A percentile compares a stretch with the other conserved stretches of the same genome.
Conservation (phyloP, 129 eudicot genomes). For the Artemisia argyi region DNA sequence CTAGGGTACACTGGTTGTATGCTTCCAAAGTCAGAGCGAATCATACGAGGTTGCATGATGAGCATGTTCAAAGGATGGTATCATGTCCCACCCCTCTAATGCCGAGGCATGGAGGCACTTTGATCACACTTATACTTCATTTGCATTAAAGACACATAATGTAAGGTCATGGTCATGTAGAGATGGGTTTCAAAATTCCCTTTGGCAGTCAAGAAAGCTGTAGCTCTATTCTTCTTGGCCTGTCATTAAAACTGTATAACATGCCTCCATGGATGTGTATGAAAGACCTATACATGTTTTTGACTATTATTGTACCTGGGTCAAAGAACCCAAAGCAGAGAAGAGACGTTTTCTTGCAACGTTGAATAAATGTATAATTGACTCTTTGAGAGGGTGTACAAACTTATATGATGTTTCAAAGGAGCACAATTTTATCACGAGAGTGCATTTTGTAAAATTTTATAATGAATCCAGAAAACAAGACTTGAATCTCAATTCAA, state of each 20-base stretch:
- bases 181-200: background rate
- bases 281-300: no score
- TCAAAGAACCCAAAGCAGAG: background rate
- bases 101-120: background rate
- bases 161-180: background rate
- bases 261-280: conserved; percentile 15
- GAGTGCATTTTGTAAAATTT: no score
- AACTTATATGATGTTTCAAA: background rate
- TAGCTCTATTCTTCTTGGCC: conserved; percentile 29
- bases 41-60: background rate
- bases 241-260: conserved; percentile 15
- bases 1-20: background rate
- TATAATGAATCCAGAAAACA: no score
- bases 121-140: background rate
- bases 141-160: background rate
- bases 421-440: background rate
- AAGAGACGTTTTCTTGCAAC: conserved; percentile 21
- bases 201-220: background rate
- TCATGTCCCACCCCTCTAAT: background rate
- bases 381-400: background rate
- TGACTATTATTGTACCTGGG: no score
- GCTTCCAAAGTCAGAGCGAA: background rate
- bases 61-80: background rate
- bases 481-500: no score
- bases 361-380: conserved; percentile 10